Conservation (phyloP, 2,329 filamentous ascomycete genomes). For the Penicillium psychrosexuale region DNA sequence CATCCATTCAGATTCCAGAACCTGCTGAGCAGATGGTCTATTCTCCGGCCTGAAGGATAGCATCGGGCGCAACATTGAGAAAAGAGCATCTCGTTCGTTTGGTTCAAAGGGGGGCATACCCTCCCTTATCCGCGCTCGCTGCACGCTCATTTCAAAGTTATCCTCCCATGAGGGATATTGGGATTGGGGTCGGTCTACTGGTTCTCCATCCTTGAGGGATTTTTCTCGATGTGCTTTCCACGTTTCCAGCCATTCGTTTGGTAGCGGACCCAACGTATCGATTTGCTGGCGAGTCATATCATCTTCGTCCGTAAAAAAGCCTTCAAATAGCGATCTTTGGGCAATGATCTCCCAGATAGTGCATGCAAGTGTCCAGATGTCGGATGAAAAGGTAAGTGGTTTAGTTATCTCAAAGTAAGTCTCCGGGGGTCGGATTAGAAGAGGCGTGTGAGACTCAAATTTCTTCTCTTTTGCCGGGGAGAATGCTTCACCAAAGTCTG, state of each 20-base stretch:
- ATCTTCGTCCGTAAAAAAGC: conserved; percentile 26
- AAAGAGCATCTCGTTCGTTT: too few relatives aligned
- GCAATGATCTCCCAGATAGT: conserved; percentile 38
- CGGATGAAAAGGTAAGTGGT: conserved; percentile 35
- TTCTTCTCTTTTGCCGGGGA: conserved; percentile 19
- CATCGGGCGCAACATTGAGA: too few relatives aligned
- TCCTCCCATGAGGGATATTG: conserved; percentile 21
- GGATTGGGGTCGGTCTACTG: conserved; percentile 13
- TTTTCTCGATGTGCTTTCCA: conserved; percentile 20
- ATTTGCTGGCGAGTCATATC: conserved; percentile 32
- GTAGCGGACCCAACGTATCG: conserved; percentile 31
- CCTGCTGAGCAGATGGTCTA: too few relatives aligned
- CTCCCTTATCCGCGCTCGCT: too few relatives aligned
- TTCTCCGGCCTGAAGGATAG: too few relatives aligned
- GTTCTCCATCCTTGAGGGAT: conserved; percentile 27
- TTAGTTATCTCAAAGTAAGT: conserved; percentile 34
- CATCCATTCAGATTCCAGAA: too few relatives aligned
- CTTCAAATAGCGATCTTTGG: conserved; percentile 29
- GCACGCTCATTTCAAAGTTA: conserved; percentile 12
- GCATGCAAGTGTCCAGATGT: conserved; percentile 44
- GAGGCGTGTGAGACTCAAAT: conserved; percentile 32
- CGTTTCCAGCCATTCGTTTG: conserved; percentile 27
- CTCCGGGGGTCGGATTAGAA: conserved; percentile 35
- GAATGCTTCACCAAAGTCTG: conserved; percentile 41
- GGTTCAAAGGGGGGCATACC: too few relatives aligned